Evolutionary conservation across 352 stramenopile species (phyloP).

Genomic region (Phytopythium helicoides): DNA sequence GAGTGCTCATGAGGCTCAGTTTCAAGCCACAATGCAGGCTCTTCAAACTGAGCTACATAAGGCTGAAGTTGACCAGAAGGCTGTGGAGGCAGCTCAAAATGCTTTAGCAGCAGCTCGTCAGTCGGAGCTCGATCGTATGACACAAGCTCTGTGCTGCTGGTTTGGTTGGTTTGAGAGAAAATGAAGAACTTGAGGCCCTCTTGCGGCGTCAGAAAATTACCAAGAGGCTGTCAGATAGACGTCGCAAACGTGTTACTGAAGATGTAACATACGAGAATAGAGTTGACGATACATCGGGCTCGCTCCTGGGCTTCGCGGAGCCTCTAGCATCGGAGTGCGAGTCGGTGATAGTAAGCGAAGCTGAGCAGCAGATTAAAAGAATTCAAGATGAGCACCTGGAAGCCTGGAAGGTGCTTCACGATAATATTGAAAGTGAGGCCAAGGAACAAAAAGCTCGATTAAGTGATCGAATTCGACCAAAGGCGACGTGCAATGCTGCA

Average conservation of each 20-base stretch:
- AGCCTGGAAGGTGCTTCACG: conserved; percentile 25
- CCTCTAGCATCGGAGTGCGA: conserved; percentile 2
- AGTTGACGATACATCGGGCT: too few species aligned
- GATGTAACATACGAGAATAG: too few species aligned
- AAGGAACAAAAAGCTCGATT: conserved; percentile 27
- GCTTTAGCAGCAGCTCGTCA: conserved; percentile 20
- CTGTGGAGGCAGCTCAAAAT: conserved; percentile 20
- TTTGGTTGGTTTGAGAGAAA: too few species aligned
- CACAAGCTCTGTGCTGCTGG: conserved; percentile 25
- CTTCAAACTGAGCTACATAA: not conserved
- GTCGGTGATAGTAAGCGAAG: conserved; percentile 10
- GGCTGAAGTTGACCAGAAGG: conserved; percentile 13
- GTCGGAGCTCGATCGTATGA: conserved; percentile 25
- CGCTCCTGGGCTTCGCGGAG: too few species aligned
- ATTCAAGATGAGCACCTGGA: conserved; percentile 33
- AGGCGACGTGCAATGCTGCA: conserved; percentile 18
- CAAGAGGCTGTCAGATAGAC: too few species aligned
- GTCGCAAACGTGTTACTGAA: too few species aligned
- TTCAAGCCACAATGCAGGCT: conserved; percentile 3
- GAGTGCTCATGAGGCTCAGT: conserved; percentile 18
- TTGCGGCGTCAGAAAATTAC: too few species aligned
- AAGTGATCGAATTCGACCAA: conserved; percentile 29
- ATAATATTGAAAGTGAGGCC: conserved; percentile 28
- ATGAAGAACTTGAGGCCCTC: too few species aligned
- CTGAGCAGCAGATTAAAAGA: conserved; percentile 20